These are phyloP conservation scores for Kalmanozyma brasiliensis DNA, from an alignment of 1,284 basidiomycete species.

Conservation along the genomic window DNA sequence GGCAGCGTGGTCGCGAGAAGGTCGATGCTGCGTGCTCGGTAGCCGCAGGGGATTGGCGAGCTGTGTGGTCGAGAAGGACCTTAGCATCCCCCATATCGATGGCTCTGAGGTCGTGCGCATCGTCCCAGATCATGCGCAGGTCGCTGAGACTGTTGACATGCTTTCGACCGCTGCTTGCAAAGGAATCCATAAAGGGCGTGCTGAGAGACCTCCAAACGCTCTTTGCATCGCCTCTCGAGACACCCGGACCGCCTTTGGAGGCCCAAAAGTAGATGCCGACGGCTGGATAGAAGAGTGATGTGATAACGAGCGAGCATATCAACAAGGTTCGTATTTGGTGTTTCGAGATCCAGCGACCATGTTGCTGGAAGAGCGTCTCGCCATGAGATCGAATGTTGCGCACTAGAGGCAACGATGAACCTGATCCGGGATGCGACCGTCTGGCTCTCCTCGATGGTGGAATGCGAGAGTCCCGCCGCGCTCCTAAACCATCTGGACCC, in stretches of 20 bases:
- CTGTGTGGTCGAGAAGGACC: conserved; percentile 22
- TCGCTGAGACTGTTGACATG: conserved; percentile 63
- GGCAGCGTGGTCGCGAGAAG: conserved; percentile 39
- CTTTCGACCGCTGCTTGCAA: conserved; percentile 53
- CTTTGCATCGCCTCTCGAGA: conserved; percentile 55
- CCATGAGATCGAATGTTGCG: conserved; percentile 30
- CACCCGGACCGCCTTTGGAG: conserved; percentile 61
- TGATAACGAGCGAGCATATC: conserved; percentile 92
- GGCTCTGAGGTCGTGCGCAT: conserved; percentile 57
- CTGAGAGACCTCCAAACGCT: conserved; percentile 62
- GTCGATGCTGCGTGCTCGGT: neutral
- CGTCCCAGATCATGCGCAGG: conserved; percentile 65
- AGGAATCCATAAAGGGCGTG: conserved; percentile 61
- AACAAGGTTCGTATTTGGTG: conserved; percentile 93
- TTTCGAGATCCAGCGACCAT: conserved; percentile 60
- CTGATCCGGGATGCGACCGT: conserved; percentile 26
- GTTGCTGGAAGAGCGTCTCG: conserved; percentile 42
- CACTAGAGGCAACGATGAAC: conserved; percentile 29
- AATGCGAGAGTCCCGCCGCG: conserved; percentile 14
- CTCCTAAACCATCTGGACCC: conserved; percentile 15
- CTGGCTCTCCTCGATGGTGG: conserved; percentile 21
- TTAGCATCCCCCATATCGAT: conserved; percentile 51
- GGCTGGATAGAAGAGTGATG: conserved; percentile 80
- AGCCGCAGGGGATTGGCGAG: conserved; percentile 1
- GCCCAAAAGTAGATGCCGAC: conserved; percentile 66